Base-by-base conservation (phyloP, 225 moss, liverwort and hornwort species). In the Straminergon stramineum region DNA sequence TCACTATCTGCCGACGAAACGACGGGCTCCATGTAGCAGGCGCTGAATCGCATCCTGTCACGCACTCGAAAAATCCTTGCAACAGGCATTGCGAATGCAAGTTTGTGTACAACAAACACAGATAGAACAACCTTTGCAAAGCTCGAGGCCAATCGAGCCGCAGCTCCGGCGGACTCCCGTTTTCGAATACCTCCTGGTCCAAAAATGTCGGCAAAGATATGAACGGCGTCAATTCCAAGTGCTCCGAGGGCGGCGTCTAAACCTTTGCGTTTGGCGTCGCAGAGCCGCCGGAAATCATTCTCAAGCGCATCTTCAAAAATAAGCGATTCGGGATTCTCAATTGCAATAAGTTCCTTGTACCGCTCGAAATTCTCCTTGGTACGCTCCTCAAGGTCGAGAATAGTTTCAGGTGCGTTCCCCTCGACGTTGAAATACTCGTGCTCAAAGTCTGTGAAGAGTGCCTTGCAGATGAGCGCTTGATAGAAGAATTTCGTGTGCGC, bases 81-180 rank as follows among this genome's bases (percentile, higher is more conserved):
- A 35, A 57, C 51, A 31, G 94, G 90, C 82, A 94, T 82, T 60
- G 94, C 89, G 43, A 93, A 86, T 41, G 94, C 91, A 62, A 94
- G 88, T 66, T 90, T 93, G 86, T 94, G 94, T 24, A 93, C 87
- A 32, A 91, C 77, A 58, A 91, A 90, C 71, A 94, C 91, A 37
- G 91, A 87, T 34, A 81, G 45, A 60, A 87, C 91, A 37, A 85
- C 31, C 45, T 85, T 90, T 45, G 91, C 84, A 75, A 94, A 94
- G 78, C 55, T 93, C 9, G 90, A 83, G 31, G 84, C 87, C 56
- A 90, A 22, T 71, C 74, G 87, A 78, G 85, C 68, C 79, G 84
- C 91, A 78, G 82, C 28, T 85, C 79, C 62, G 34, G 19, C 15
- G 70, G 53, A 52, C 75, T 58, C 76, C 58, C 69, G 85, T 77